Conservation (phyloP, 2,329 filamentous ascomycete species). For the Cryphonectria nitschkei region DNA sequence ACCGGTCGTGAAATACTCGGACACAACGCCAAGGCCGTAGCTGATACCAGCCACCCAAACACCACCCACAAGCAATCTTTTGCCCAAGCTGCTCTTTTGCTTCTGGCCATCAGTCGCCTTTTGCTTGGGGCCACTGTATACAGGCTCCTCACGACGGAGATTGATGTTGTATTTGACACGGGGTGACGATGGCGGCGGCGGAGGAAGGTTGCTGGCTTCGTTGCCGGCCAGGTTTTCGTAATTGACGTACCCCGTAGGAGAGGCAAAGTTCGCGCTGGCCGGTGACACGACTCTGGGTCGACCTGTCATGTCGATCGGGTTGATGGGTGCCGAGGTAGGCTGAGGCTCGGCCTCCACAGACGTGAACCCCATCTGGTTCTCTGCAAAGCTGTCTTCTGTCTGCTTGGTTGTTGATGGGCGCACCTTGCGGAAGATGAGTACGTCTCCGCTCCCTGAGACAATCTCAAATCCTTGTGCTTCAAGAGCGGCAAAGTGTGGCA, state of each 20-base stretch:
- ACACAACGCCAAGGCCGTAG: slow-evolving; percentile 62
- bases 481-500: slow-evolving; percentile 63
- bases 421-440: slow-evolving; percentile 69
- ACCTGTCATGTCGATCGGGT: slow-evolving; percentile 63
- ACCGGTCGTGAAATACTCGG: slow-evolving; percentile 59
- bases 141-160: slow-evolving; percentile 50
- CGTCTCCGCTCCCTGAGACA: slow-evolving; percentile 63
- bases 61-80: slow-evolving; percentile 57
- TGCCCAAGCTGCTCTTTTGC: slow-evolving; percentile 46
- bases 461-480: slow-evolving; percentile 68
- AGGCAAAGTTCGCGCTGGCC: slow-evolving; percentile 62
- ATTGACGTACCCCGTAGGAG: slow-evolving; percentile 68
- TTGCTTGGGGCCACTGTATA: slow-evolving; percentile 47
- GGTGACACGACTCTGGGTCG: slow-evolving; percentile 41
- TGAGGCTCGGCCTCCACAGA: slow-evolving; percentile 1
- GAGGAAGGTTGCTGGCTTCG: slow-evolving; percentile 36
- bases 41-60: slow-evolving; percentile 57
- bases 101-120: slow-evolving; percentile 28
- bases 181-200: slow-evolving; percentile 37
- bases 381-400: slow-evolving; percentile 29
- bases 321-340: slow-evolving; percentile 41
- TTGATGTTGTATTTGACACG: slow-evolving; percentile 48
- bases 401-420: slow-evolving; percentile 32
- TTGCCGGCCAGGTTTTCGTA: slow-evolving; percentile 50
- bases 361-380: neutral